Base-by-base conservation (phyloP, 2,329 filamentous ascomycete species). In the Fusarium neocosmosporiellum region DNA sequence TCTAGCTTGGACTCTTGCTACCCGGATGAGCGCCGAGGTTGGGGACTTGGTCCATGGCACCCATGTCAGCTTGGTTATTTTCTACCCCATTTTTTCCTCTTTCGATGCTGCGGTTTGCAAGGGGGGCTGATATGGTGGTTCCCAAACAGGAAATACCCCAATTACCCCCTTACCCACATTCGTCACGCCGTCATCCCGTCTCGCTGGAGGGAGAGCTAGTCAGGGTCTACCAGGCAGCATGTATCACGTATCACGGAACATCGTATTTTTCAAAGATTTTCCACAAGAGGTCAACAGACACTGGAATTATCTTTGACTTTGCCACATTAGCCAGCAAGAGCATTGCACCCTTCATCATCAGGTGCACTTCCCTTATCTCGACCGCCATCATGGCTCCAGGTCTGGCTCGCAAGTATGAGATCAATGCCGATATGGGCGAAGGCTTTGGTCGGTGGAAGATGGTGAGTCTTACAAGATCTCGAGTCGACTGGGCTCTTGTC, bases 101-200 rank as follows among this genome's bases (percentile, higher is more conserved):
- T 36, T 55, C 13, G 31, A 10, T 18, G 5, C 8, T 18, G 0
- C 46, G 20, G 9, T n/a, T 29, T 29, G 14, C 22, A 50, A 50
- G 14, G 18, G 46, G 4, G 24, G 29, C 10, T 54, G 31, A 33
- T 13, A 18, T 20, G 20, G 53, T 55, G 13, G 8, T n/a, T 11
- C 53, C 53, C 5, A 24, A 55, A 36, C 14, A 36, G 53, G 33
- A 55, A 55, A 22, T 36, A 55, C 53, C 53, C 53, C 53, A 55
- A 55, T 55, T 20, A 16, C 31, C 31, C 16, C 53, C 20, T 24
- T 24, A 22, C 53, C 53, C 53, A 55, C 53, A 34, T 55, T 55
- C 31, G 53, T 31, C 31, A 55, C 53, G 31, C 53, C 31, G 50
- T 54, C 50, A 13, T 84, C 84, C 29, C 82, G 87, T 4, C 80